Evolutionary conservation across 805 yeast genomes (phyloP), one percentile per base, ranked within the genome.

Genomic region (Metschnikowia gelsemii): DNA sequence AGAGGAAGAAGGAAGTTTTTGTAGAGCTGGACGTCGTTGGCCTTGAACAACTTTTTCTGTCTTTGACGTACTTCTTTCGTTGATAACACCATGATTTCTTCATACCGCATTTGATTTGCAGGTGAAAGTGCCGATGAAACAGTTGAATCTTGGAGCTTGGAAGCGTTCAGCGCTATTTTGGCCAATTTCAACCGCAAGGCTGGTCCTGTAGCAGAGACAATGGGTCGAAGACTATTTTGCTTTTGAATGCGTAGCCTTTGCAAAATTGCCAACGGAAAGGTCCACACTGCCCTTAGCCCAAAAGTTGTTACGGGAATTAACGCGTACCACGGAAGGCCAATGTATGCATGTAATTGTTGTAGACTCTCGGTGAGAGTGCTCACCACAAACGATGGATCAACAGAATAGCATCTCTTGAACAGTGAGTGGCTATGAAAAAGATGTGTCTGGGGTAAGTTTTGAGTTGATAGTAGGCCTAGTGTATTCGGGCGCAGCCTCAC

Each of bases 291-390:
- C 50, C 97, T 72, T 16, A 90, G 59, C 0, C 79, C 64, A 18
- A 89, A 58, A 0, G 96, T 87, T 0, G 85, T 64, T 4, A 79
- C 24, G 0, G 97, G 97, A 8, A 90, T 83, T 27, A 88, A 64
- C 0, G 78, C 76, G 72, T 87, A 79, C 96, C 97, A 90, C 3
- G 95, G 88, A 2, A 90, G 53, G 0, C 85, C 84, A 0, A 80
- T 58, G n/a, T 54, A 41, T 7, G 72, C 62, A 60, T 85, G 91
- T 1, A 78, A 36, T 1, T 65, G 45, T 44, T 75, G 77, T 16
- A 82, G 49, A 5, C 67, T 42, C 28, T 64, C 67, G 1, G 73
- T 67, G 42, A 68, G 48, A 2, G 64, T 45, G 13, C 53, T 47
- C 11, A 69, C 62, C 9, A 68, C 30, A 8, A 52, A 40, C n/a